Evolutionary conservation across 139 green algal genomes (phyloP).

Genomic region (Micractinium sp.): DNA sequence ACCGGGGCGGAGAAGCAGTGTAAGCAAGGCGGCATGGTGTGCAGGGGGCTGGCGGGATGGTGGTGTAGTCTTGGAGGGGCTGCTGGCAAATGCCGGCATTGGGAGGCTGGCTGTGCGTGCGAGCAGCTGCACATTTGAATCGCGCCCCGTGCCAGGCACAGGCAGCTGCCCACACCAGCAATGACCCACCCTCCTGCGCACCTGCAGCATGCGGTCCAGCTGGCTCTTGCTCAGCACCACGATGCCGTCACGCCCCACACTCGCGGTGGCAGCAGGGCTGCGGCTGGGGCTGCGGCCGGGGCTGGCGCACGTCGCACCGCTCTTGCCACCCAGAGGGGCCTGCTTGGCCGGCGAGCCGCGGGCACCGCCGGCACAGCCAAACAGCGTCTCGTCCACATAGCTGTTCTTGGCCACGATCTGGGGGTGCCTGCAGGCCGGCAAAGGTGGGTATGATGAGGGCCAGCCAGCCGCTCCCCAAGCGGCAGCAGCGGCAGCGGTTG

Average conservation of each 20-base stretch:
- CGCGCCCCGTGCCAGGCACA: neutral
- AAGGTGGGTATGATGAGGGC: neutral
- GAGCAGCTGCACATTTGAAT: too few species aligned
- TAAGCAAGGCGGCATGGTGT: too few species aligned
- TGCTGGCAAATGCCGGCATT: too few species aligned
- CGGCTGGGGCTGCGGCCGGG: neutral
- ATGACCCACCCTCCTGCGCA: neutral
- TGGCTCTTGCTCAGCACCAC: constrained; percentile 23
- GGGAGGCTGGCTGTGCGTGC: too few species aligned
- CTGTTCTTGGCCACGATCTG: constrained; percentile 13
- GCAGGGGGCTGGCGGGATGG: too few species aligned
- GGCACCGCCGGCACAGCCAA: neutral
- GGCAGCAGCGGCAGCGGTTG: neutral
- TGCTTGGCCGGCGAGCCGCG: neutral
- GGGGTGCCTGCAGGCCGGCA: neutral
- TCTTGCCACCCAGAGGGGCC: neutral
- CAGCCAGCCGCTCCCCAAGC: neutral
- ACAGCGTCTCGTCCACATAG: constrained; percentile 37
- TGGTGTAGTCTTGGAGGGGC: too few species aligned
- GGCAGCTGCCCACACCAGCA: neutral
- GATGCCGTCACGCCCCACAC: neutral
- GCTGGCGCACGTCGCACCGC: neutral
- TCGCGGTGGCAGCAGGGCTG: neutral
- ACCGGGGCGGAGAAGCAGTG: neutral
- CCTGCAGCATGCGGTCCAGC: constrained; percentile 38